phyloP scores from a whole-genome alignment of 1,284 basidiomycete species.

The Malassezia equina region DNA sequence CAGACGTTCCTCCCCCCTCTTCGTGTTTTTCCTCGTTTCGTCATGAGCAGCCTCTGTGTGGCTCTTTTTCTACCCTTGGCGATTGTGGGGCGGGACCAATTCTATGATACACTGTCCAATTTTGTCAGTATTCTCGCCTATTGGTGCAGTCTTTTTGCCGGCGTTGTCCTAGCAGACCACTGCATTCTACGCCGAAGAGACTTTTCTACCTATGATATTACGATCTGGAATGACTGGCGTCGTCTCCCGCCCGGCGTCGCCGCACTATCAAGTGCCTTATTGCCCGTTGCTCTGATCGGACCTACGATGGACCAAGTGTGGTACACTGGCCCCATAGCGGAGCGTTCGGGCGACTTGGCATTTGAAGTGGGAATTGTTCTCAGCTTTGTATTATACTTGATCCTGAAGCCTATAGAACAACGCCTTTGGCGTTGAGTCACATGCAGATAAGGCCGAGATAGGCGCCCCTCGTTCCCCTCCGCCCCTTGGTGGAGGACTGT shows the following conservation, averaged over 20 bases:
- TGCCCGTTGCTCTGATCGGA: conserved; percentile 34
- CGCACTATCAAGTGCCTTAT: conserved; percentile 37
- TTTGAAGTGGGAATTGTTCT: conserved; percentile 46
- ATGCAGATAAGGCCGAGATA: not conserved
- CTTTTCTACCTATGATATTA: conserved; percentile 54
- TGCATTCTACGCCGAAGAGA: conserved; percentile 54
- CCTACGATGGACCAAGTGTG: conserved; percentile 42
- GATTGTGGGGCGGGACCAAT: conserved; percentile 59
- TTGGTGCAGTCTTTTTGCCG: conserved; percentile 58
- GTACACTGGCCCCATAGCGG: conserved; percentile 38
- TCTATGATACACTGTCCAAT: conserved; percentile 55
- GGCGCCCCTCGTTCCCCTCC: too few relatives aligned
- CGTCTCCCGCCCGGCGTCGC: conserved; percentile 57
- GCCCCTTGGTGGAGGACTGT: not conserved
- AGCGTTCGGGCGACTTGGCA: conserved; percentile 42
- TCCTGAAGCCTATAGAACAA: conserved; percentile 36
- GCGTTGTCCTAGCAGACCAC: conserved; percentile 57
- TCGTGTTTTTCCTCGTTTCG: conserved; percentile 63
- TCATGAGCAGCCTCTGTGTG: conserved; percentile 69
- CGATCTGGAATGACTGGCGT: conserved; percentile 53
- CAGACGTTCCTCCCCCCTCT: conserved; percentile 63
- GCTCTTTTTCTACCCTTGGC: conserved; percentile 61
- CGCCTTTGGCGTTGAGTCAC: conserved; percentile 17
- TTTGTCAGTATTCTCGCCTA: conserved; percentile 57
- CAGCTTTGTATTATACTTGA: conserved; percentile 35